Evolutionary conservation across 148 eudicot genomes (phyloP).

Genomic region (Silene uniflora): DNA sequence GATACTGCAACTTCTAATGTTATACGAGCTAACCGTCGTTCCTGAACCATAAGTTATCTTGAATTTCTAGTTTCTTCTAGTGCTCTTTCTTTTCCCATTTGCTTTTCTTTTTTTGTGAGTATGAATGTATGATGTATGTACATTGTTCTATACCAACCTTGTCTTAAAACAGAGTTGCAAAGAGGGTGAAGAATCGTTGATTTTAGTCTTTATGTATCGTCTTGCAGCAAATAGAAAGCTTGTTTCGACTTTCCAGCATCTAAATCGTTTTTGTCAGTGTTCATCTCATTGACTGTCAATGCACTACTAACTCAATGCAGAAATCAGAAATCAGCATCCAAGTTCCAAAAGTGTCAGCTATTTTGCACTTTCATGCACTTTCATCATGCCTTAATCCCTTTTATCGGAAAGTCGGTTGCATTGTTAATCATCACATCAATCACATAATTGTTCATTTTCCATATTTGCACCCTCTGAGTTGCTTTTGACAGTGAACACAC

Average conservation of each 20-base stretch:
- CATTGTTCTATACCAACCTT: conserved; percentile 19
- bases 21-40: conserved; percentile 17
- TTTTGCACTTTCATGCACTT: too few species aligned
- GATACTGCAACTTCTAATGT: conserved; percentile 9
- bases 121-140: conserved; percentile 19
- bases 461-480: not conserved
- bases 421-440: too few species aligned
- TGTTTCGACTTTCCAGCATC: too few species aligned
- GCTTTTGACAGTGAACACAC: not conserved
- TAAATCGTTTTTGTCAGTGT: too few species aligned
- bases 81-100: not conserved
- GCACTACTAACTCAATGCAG: too few species aligned
- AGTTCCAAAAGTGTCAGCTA: too few species aligned
- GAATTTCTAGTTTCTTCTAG: not conserved
- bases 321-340: too few species aligned
- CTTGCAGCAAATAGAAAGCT: too few species aligned
- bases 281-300: too few species aligned
- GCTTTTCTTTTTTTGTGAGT: conserved; percentile 13
- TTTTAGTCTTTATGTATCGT: not conserved
- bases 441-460: too few species aligned
- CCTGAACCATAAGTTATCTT: not conserved
- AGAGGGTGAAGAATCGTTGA: not conserved
- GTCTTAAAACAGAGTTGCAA: conserved; percentile 17
- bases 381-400: too few species aligned
- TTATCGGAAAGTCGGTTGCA: too few species aligned